Percentiles rank a stretch among this genome's conserved stretches.
Conservation (phyloP, 1,284 basidiomycete species). For the Ceratobasidium sp. region DNA sequence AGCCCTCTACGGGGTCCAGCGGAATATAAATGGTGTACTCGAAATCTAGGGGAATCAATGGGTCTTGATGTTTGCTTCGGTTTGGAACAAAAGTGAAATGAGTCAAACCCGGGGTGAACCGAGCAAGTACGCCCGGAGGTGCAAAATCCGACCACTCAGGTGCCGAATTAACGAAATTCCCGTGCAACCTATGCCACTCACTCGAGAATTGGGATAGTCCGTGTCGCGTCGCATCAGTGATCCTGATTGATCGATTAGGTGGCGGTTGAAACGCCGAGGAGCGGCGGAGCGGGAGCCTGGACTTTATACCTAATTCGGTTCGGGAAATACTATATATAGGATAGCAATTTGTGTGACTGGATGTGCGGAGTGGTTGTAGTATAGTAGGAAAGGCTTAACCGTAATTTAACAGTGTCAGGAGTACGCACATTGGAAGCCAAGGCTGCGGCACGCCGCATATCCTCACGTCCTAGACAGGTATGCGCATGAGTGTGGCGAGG, state of each 20-base stretch:
- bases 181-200: neutral
- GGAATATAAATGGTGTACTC: neutral
- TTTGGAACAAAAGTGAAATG: neutral
- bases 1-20: neutral
- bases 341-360: no score
- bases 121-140: no score
- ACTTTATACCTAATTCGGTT: no score
- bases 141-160: neutral
- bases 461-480: no score
- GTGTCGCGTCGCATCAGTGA: neutral
- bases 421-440: no score
- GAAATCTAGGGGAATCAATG: neutral
- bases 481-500: no score
- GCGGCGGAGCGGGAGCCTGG: neutral
- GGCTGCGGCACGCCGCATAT: no score
- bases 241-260: neutral
- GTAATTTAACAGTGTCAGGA: no score
- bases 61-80: neutral
- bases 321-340: no score
- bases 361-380: no score
- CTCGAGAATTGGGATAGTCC: neutral
- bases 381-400: no score
- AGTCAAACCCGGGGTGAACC: neutral
- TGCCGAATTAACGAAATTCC: neutral
- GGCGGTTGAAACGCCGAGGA: neutral